Evolutionary conservation across 768 basidiomycete genomes (phyloP).

Genomic region (Suillus ampliporus): DNA sequence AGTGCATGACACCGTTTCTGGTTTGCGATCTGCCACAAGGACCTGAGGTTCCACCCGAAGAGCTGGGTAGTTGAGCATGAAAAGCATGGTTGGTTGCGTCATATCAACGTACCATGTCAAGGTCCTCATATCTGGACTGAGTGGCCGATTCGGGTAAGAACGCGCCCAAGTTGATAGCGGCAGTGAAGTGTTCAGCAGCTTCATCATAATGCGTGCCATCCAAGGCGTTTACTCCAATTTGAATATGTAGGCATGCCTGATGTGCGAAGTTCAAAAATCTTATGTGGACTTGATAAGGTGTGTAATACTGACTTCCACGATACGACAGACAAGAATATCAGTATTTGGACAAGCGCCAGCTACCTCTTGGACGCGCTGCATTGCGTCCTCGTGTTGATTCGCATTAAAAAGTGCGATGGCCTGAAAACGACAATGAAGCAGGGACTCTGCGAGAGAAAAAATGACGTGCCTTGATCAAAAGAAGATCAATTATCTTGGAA

Average conservation of each 20-base stretch:
- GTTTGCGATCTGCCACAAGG: background rate
- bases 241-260: background rate
- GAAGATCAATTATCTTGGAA: background rate
- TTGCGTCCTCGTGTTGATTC: conserved; percentile 1
- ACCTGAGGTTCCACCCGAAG: background rate
- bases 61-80: background rate
- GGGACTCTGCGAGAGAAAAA: background rate
- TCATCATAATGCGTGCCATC: background rate
- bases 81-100: background rate
- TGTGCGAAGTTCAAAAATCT: background rate
- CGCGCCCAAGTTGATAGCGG: background rate
- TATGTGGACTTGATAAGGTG: background rate
- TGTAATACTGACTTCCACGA: background rate
- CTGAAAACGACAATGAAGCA: background rate
- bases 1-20: background rate
- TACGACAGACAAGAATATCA: background rate
- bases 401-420: background rate
- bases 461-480: background rate
- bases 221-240: background rate
- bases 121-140: background rate
- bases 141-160: background rate
- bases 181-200: background rate
- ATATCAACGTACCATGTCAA: background rate
- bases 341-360: background rate
- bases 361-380: background rate